These are phyloP conservation scores for Basipetospora chlamydospora DNA, from an alignment of 2,329 filamentous ascomycete species.

Conservation along the genomic window DNA sequence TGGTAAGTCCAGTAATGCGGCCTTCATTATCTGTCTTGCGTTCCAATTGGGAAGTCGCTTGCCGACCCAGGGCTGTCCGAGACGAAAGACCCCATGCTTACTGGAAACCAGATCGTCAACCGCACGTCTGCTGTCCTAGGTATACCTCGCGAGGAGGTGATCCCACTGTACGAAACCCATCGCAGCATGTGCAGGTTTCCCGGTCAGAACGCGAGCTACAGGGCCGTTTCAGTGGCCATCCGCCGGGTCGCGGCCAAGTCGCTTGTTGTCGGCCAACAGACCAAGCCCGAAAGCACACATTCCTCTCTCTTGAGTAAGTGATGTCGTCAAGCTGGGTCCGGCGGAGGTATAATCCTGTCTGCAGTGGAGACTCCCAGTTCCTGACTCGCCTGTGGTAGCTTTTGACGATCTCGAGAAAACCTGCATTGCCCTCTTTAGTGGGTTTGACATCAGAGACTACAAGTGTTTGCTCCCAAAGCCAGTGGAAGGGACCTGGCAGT, in stretches of 20 bases:
- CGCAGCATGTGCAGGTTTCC: constrained; percentile 14
- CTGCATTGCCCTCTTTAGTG: constrained; percentile 18
- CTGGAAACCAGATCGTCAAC: constrained; percentile 13
- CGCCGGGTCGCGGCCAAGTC: constrained; percentile 9
- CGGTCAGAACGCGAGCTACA: constrained; percentile 11
- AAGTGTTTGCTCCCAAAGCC: constrained; percentile 14
- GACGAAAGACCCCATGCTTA: no score
- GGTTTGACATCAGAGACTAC: constrained; percentile 16
- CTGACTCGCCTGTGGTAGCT: constrained; percentile 12
- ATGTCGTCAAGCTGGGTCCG: no score
- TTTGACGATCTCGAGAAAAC: constrained; percentile 17
- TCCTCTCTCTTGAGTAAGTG: constrained; percentile 5
- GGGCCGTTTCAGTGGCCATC: constrained; percentile 8
- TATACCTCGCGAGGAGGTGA: constrained; percentile 10
- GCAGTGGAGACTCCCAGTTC: background rate
- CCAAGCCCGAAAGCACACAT: constrained; percentile 2
- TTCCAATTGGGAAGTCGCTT: no score
- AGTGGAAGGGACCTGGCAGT: constrained; percentile 20
- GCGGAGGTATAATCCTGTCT: no score
- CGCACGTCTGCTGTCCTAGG: constrained; percentile 12
- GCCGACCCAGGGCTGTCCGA: no score
- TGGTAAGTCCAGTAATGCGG: no score
- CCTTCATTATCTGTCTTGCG: no score
- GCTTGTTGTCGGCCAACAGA: background rate
- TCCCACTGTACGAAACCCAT: constrained; percentile 13